phyloP scores from a whole-genome alignment of 2,329 filamentous ascomycete genomes.

The Trichoderma semiorbis region DNA sequence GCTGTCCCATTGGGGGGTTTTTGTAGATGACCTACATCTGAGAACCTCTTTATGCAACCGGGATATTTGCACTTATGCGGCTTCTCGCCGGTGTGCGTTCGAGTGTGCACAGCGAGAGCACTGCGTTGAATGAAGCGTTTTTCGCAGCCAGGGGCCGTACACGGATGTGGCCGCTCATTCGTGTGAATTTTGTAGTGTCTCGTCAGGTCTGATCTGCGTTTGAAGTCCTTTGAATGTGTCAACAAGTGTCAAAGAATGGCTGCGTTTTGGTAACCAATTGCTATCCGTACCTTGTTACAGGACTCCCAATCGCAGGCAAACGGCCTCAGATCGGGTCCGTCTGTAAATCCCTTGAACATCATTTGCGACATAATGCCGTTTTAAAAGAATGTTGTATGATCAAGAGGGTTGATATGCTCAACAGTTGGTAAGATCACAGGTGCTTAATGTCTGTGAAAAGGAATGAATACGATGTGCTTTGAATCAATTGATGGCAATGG shows the following conservation, averaged over 20 bases:
- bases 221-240: constrained; percentile 55
- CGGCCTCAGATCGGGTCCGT: constrained; percentile 59
- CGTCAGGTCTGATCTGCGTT: constrained; percentile 67
- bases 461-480: neutral
- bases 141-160: constrained; percentile 56
- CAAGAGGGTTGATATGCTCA: neutral
- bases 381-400: neutral
- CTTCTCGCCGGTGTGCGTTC: constrained; percentile 69
- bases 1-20: neutral
- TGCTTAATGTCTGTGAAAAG: neutral
- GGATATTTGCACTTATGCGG: constrained; percentile 64
- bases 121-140: constrained; percentile 71
- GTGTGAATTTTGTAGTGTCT: constrained; percentile 70
- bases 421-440: neutral
- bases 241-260: neutral
- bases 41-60: constrained; percentile 66
- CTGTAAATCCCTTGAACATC: constrained; percentile 62
- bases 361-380: constrained; percentile 33
- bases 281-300: constrained; percentile 55
- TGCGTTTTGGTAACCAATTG: neutral
- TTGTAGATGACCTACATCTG: constrained; percentile 52
- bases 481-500: neutral
- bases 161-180: constrained; percentile 65
- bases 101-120: constrained; percentile 66
- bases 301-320: constrained; percentile 62